Conservation (phyloP, 2,329 filamentous ascomycete species). For the Microdochium paspali region DNA sequence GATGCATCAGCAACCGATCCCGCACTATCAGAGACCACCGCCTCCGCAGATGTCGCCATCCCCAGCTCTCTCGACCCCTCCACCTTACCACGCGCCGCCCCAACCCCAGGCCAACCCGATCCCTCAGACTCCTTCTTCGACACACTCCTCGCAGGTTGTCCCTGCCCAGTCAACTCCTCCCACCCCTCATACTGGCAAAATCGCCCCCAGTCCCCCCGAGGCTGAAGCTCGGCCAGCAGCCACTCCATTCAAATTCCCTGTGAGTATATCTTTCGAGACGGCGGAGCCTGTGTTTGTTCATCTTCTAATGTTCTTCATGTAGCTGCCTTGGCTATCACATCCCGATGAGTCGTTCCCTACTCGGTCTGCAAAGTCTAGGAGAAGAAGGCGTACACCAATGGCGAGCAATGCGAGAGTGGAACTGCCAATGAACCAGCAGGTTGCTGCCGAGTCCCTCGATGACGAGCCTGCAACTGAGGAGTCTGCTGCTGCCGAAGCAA, state of each 20-base stretch:
- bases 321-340: constrained; percentile 50
- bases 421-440: constrained; percentile 29
- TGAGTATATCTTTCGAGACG: constrained; percentile 25
- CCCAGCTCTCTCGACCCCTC: constrained; percentile 44
- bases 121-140: constrained; percentile 43
- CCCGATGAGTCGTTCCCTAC: constrained; percentile 42
- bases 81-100: constrained; percentile 31
- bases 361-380: constrained; percentile 28
- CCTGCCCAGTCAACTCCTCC: constrained; percentile 35
- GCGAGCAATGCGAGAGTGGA: constrained; percentile 28
- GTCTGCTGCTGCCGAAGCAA: neutral
- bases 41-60: constrained; percentile 30
- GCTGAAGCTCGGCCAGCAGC: constrained; percentile 11
- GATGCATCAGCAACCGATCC: constrained; percentile 20
- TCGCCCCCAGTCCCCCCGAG: constrained; percentile 14
- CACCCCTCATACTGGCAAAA: constrained; percentile 28
- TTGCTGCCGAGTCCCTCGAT: constrained; percentile 6
- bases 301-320: constrained; percentile 14
- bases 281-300: constrained; percentile 1
- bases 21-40: constrained; percentile 38
- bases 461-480: neutral
- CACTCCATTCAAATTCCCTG: constrained; percentile 36
- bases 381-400: constrained; percentile 27
- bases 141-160: constrained; percentile 31
- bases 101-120: constrained; percentile 29